Conservation (phyloP, 2,329 filamentous ascomycete genomes). For the Trichoderma atrobrunneum region DNA sequence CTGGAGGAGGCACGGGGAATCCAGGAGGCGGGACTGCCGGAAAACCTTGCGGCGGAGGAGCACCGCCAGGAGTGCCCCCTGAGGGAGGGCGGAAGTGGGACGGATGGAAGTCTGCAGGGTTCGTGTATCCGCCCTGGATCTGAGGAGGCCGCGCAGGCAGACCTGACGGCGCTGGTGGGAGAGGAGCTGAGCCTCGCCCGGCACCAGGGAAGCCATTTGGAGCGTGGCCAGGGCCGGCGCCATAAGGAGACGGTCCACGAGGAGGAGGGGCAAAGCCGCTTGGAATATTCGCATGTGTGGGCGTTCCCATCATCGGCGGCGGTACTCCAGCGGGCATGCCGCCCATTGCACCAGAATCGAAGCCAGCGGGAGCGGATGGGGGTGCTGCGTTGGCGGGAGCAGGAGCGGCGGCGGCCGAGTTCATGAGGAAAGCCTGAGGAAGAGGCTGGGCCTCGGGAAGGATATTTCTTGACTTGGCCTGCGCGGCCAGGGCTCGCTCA, state of each 20-base stretch:
- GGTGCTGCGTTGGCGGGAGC: slow-evolving; percentile 26
- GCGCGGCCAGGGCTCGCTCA: slow-evolving; percentile 84
- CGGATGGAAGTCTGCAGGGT: slow-evolving; percentile 49
- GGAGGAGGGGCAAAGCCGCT: slow-evolving; percentile 38
- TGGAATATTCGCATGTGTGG: slow-evolving; percentile 37
- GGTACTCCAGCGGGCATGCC: slow-evolving; percentile 27
- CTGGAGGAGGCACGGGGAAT: slow-evolving; percentile 39
- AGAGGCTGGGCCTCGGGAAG: slow-evolving; percentile 74
- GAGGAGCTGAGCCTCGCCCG: slow-evolving; percentile 34
- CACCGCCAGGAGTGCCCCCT: slow-evolving; percentile 33
- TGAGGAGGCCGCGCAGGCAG: slow-evolving; percentile 51
- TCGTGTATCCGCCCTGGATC: slow-evolving; percentile 44
- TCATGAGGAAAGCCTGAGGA: slow-evolving; percentile 65
- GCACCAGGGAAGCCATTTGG: slow-evolving; percentile 22
- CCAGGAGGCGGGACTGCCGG: slow-evolving; percentile 38
- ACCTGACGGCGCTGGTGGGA: slow-evolving; percentile 50
- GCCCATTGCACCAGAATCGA: slow-evolving; percentile 36
- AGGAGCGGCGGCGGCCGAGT: slow-evolving; percentile 26
- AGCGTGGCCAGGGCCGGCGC: slow-evolving; percentile 26
- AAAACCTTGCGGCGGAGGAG: slow-evolving; percentile 40
- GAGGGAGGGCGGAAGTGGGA: slow-evolving; percentile 36
- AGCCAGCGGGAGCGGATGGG: slow-evolving; percentile 31
- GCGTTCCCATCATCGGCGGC: slow-evolving; percentile 27
- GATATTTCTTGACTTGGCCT: slow-evolving; percentile 93
- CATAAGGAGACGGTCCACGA: slow-evolving; percentile 37